Conservation (phyloP, 1,284 basidiomycete species). For the Sporisorium graminicola region DNA sequence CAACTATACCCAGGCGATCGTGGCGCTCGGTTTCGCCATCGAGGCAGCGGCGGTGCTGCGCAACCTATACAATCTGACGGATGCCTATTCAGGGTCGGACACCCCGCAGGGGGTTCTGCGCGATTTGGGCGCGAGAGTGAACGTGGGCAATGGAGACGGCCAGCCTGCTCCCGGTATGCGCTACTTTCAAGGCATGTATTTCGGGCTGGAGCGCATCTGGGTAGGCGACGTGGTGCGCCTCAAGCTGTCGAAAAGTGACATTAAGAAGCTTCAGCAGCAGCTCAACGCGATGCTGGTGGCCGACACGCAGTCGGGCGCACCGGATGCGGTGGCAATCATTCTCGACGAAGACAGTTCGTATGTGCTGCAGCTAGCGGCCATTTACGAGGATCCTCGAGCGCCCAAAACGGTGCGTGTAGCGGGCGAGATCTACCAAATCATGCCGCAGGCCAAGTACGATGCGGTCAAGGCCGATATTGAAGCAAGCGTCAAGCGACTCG, state of each 20-base stretch:
- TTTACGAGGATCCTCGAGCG: constrained; percentile 37
- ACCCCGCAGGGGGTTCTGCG: constrained; percentile 27
- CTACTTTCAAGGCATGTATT: constrained; percentile 56
- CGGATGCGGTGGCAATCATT: constrained; percentile 26
- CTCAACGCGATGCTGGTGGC: constrained; percentile 39
- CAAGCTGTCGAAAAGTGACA: constrained; percentile 29
- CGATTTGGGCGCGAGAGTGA: constrained; percentile 26
- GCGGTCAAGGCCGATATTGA: constrained; percentile 22
- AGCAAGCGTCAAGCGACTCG: constrained; percentile 12
- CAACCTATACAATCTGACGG: constrained; percentile 32
- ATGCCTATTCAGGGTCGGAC: constrained; percentile 41
- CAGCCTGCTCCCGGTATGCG: constrained; percentile 17
- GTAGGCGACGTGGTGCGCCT: constrained; percentile 61
- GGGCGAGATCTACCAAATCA: constrained; percentile 45
- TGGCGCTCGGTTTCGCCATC: constrained; percentile 31
- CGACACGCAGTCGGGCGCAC: constrained; percentile 24
- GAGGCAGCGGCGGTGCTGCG: constrained; percentile 30
- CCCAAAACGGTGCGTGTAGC: constrained; percentile 30
- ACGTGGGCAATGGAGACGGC: background rate
- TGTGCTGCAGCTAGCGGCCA: constrained; percentile 36
- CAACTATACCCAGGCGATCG: constrained; percentile 18
- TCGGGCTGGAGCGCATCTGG: constrained; percentile 60
- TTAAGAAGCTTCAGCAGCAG: constrained; percentile 41
- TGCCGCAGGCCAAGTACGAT: constrained; percentile 34
- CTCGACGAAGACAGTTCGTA: constrained; percentile 45